A percentile compares a stretch with the other conserved stretches of the same genome.
phyloP scores from a whole-genome alignment of 805 yeast genomes.

The Candida maris region DNA sequence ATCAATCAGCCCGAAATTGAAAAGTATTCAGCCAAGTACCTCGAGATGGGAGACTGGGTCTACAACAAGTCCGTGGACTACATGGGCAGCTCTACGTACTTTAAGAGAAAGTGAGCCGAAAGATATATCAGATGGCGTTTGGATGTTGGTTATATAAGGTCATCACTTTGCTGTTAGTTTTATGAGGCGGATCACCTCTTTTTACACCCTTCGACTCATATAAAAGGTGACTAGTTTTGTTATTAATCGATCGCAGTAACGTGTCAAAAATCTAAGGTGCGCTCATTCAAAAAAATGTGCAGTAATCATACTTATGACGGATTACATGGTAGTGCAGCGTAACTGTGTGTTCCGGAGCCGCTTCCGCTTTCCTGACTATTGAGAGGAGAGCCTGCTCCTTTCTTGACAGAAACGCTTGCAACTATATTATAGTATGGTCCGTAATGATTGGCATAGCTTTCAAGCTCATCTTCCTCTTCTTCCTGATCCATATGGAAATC shows the following conservation, averaged over 20 bases:
- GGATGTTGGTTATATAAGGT: no score
- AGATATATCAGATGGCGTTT: no score
- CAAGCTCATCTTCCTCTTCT: conserved; percentile 32
- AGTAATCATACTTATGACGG: conserved; percentile 25
- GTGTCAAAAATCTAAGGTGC: no score
- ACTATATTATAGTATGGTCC: conserved; percentile 33
- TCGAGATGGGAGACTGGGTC: conserved; percentile 81
- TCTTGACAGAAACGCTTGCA: conserved; percentile 16
- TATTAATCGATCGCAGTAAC: no score
- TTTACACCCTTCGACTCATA: no score
- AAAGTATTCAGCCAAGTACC: conserved; percentile 58
- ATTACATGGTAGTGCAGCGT: conserved; percentile 30
- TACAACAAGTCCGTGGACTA: conserved; percentile 69
- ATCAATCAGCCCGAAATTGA: conserved; percentile 46
- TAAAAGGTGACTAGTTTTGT: no score
- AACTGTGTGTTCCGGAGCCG: conserved; percentile 14
- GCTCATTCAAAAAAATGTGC: no score
- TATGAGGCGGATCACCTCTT: no score
- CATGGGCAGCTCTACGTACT: conserved; percentile 70
- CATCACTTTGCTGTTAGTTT: no score
- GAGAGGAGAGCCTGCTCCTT: conserved; percentile 1
- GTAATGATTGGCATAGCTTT: conserved; percentile 30
- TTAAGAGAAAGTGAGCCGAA: conserved; percentile 55
- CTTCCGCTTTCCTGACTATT: conserved; percentile 4
- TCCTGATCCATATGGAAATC: conserved; percentile 23